Conservation (phyloP, 169 alveolate genomes). For the Blepharisma undulans region DNA sequence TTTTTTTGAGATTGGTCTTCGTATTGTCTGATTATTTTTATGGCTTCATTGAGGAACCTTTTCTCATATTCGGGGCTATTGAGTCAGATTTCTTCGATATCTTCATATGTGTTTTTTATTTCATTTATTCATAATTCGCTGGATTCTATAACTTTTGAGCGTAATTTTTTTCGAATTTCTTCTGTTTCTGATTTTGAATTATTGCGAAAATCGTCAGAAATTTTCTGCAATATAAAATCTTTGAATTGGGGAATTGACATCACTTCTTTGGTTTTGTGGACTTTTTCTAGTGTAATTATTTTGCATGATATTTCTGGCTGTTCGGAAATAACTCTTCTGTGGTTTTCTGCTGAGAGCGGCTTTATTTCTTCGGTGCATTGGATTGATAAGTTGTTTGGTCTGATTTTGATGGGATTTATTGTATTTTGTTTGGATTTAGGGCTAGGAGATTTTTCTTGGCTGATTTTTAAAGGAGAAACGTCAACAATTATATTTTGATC, state of each 20-base stretch:
- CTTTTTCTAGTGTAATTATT: not conserved
- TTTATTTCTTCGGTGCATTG: not conserved
- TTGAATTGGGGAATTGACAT: not conserved
- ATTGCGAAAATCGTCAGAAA: not conserved
- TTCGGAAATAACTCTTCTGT: not conserved
- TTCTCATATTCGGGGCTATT: not conserved
- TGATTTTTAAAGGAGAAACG: not conserved
- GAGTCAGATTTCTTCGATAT: not conserved
- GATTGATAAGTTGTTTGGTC: not conserved
- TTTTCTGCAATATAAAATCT: not conserved
- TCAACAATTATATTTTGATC: not conserved
- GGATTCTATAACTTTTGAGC: not conserved
- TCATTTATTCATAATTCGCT: not conserved
- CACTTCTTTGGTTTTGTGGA: not conserved
- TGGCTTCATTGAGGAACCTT: not conserved
- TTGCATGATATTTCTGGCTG: not conserved
- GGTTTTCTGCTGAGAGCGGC: not conserved
- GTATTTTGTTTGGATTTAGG: not conserved
- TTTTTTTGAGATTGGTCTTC: not conserved
- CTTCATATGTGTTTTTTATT: not conserved
- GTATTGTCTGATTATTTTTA: not conserved
- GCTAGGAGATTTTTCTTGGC: not conserved
- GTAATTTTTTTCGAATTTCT: not conserved
- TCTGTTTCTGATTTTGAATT: not conserved
- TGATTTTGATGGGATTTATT: not conserved